Base-by-base conservation (phyloP, 805 yeast species). In the Starmera pachycereana region DNA sequence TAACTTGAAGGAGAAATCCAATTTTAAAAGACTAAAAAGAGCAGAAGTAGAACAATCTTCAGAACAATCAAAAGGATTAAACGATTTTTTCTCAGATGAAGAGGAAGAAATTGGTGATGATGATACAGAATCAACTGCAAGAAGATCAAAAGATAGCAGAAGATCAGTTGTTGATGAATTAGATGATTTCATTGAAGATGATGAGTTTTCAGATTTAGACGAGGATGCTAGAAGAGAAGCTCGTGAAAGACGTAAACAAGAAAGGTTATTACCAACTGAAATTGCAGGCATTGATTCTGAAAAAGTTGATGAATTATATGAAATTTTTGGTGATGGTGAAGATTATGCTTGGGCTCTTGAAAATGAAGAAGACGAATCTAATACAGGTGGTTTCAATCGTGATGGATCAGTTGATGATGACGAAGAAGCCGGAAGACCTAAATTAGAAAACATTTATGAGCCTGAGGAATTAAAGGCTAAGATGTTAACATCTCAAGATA, bases 341-440 rank as follows among this genome's bases (percentile, higher is more conserved):
- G 97, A 90, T 55, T 92, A 92, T 61, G 96, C 86, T 42, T 92
- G 98, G 97, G 98, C 98, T 11, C 68, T 92, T 40, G 96, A 87
- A 54, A 92, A 86, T 27, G 96, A 89, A 62, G 76, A 75, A 29
- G 60, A 64, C 42, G 78, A 75, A n/a, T 72, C 68, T 37, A 65
- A 66, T n/a, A 78, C 67, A 35, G 54, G 57, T 9, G 66, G 57
- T 18, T 67, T 60, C 28, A 64, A 54, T 27, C 65, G 61, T 34
- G 68, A 63, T 31, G 27, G 27, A 22, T 22, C 27, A 22, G 27
- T 22, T 22, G 27, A 22, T 5, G 27, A 22, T 22, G 27, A 22
- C 9, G 27, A 22, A 22, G 69, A 62, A 19, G 71, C 65, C 16
- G 64, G 66, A 7, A 68, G 64, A 44, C 53, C 57, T 19, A 77